Base-by-base conservation (phyloP, 345 rosid species). In the Salix caprea region DNA sequence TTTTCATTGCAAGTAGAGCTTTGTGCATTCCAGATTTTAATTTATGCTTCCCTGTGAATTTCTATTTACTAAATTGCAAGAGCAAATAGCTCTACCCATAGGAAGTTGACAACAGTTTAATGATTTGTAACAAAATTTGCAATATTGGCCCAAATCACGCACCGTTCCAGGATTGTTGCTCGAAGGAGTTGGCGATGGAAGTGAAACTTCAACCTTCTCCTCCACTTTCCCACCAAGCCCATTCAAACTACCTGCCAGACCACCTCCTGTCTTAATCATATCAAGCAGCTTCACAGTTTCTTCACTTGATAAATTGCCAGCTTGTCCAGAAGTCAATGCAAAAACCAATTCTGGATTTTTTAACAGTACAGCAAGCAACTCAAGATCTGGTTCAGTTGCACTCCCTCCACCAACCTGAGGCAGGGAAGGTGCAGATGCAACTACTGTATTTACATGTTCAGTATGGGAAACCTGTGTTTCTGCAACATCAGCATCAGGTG, bases 121-220 rank as follows among this genome's bases (percentile, higher is more conserved):
- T 61, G 72, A 76, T 70, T 74, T 67, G 66, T 74, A 75, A 81
- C 76, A 77, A 48, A 78, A 77, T 46, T 80, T 65, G 75, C 77
- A 80, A 84, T 69, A 86, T 76, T 79, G 81, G 80, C 91, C 85
- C n/a, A 67, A 76, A 77, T 84, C 58, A 94, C 98, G 92, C 95
- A 93, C 99, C 97, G 87, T 95, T 91, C 90, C 96, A 70, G 94
- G 89, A 85, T 90, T 89, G 88, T 90, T 89, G 88, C 84, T 85
- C 1, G 97, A 81, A 40, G 98, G 99, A 65, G 99, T 95, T 50
- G 98, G 98, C 46, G 98, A 91, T 46, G 98, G 99, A 80, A 93
- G 98, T 76, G 98, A 93, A 67, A 91, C 97, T 88, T 90, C 93
- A 69, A 87, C 92, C 72, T 81, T 90, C 86, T 88, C 91, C 82